Evolutionary conservation across 768 basidiomycete species (phyloP).

Genomic region (Naganishia randhawae): DNA sequence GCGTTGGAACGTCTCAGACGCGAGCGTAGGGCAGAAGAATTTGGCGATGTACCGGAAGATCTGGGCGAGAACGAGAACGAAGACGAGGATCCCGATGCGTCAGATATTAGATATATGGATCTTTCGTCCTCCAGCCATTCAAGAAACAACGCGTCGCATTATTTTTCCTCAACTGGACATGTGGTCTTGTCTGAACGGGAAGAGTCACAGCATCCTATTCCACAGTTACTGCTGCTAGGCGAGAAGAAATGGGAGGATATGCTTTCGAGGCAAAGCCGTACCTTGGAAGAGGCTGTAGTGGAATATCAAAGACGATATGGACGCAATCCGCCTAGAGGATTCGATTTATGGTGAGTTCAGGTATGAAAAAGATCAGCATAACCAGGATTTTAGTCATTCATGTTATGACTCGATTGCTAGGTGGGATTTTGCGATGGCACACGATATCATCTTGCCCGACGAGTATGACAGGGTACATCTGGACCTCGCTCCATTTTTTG

Average conservation of each 20-base stretch:
- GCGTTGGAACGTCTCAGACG: conserved; percentile 39
- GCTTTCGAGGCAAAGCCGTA: conserved; percentile 47
- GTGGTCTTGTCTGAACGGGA: conserved; percentile 33
- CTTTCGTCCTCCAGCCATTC: conserved; percentile 16
- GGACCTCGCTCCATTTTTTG: conserved; percentile 49
- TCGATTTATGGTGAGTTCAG: conserved; percentile 49
- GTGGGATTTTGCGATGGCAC: conserved; percentile 43
- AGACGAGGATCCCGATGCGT: neutral
- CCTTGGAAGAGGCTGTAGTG: conserved; percentile 46
- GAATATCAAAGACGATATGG: conserved; percentile 52
- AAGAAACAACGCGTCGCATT: conserved; percentile 18
- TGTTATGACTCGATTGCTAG: neutral
- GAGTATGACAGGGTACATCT: conserved; percentile 50
- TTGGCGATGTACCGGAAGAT: conserved; percentile 1
- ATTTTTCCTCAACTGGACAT: conserved; percentile 46
- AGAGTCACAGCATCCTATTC: conserved; percentile 48
- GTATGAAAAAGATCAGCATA: neutral
- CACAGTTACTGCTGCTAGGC: conserved; percentile 45
- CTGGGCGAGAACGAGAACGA: neutral
- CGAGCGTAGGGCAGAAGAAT: conserved; percentile 8
- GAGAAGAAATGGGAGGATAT: conserved; percentile 50
- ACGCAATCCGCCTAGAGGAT: conserved; percentile 51
- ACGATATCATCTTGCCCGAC: conserved; percentile 47
- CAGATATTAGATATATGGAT: neutral
- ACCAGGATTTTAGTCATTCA: neutral